phyloP scores from a whole-genome alignment of 352 stramenopile species.

The Phytophthora hibernalis region DNA sequence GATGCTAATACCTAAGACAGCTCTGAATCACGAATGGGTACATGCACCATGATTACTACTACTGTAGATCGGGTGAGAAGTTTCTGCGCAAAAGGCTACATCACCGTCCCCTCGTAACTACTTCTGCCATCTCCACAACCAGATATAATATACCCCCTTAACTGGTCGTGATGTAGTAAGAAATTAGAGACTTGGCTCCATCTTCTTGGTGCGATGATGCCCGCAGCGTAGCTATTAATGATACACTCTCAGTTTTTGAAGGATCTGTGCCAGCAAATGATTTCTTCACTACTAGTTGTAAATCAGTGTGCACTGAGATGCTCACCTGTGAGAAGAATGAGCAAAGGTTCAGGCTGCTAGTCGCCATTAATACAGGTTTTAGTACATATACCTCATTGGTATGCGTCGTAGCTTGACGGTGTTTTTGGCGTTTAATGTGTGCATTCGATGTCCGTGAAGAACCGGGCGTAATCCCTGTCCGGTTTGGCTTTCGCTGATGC shows the following conservation, averaged over 20 bases:
- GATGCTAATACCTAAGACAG: too few species aligned
- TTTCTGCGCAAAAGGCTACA: too few species aligned
- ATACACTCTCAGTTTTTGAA: not conserved
- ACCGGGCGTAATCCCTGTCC: not conserved
- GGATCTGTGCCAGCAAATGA: not conserved
- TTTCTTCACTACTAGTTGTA: slow-evolving; percentile 7
- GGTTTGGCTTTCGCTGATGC: slow-evolving; percentile 10
- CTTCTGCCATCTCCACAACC: too few species aligned
- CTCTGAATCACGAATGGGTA: too few species aligned
- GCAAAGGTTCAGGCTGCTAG: slow-evolving; percentile 21
- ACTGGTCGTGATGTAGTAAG: not conserved
- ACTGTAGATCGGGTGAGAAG: too few species aligned
- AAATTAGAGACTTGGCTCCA: not conserved
- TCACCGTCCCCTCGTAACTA: too few species aligned
- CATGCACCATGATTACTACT: too few species aligned
- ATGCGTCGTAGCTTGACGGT: not conserved
- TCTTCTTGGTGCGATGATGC: slow-evolving; percentile 21
- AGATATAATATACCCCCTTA: slow-evolving; percentile 33
- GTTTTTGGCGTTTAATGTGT: slow-evolving; percentile 1
- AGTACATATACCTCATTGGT: not conserved
- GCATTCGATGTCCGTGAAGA: slow-evolving; percentile 7
- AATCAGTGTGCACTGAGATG: slow-evolving; percentile 2
- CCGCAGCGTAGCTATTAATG: slow-evolving; percentile 16
- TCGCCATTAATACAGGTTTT: slow-evolving; percentile 17
- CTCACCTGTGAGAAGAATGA: slow-evolving; percentile 32